Base-by-base conservation (phyloP, 164 flowering plant species). In the Echeveria elegans region DNA sequence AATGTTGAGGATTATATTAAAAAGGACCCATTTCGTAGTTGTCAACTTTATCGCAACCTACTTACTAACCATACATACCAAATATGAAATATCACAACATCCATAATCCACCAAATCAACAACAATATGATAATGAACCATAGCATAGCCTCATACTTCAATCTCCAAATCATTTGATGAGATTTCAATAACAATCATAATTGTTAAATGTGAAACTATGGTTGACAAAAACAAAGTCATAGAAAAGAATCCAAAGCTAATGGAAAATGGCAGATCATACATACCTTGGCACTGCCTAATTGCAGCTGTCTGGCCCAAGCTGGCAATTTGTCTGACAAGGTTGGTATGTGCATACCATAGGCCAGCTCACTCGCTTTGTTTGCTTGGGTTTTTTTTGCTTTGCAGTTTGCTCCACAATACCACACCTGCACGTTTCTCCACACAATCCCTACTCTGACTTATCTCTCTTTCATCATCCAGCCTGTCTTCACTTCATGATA, bases 371-470 rank as follows among this genome's bases (percentile, higher is more conserved):
- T 50, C 28, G 18, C 52, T 47, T 52, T 47, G 52, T 47, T 47
- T 47, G 21, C 2, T 47, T 34, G 37, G 37, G 37, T 34, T 34
- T 34, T 34, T 3, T 3, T 34, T n/a, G n/a, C 3, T 34, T 34
- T 34, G 37, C 5, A 34, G 56, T 50, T 16, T 45, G 5, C 5
- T 4, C 61, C 32, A 56, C 61, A 19, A 28, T 14, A 56, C 61
- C 61, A 24, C 61, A 56, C 61, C 61, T 56, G 61, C 61, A 56
- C 61, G 61, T 16, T 56, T 56, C 61, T 56, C 61, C 61, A 56
- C 28, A 14, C 32, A 26, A 26, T 56, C 31, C 1, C 61, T 8
- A 8, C 60, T 12, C 60, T 50, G 9, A 3, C 19, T 47, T 23
- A n/a, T 24, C 1, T 53, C 30, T 29, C 61, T 56, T 15, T 56